A percentile compares a stretch with the other conserved stretches of the same genome.
Conservation (phyloP, 2,329 filamentous ascomycete genomes). For the Nigrospora osmanthi region DNA sequence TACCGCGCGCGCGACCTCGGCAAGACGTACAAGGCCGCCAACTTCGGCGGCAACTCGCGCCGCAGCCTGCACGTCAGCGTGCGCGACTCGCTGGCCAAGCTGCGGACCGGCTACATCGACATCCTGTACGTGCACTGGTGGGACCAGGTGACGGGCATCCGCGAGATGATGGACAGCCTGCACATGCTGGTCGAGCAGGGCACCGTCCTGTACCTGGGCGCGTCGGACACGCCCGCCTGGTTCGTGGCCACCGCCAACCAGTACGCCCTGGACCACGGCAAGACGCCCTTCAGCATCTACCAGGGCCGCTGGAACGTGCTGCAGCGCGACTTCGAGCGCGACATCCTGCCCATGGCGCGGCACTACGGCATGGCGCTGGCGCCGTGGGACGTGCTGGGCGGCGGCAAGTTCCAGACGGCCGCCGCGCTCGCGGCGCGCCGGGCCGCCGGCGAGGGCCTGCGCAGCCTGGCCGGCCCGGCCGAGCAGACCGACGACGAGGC, state of each 20-base stretch:
- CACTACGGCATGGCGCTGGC: slow-evolving; percentile 40
- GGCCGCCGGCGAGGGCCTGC: slow-evolving; percentile 29
- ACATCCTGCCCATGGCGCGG: slow-evolving; percentile 33
- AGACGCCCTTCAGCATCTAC: slow-evolving; percentile 29
- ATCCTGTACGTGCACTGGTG: slow-evolving; percentile 37
- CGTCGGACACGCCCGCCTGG: slow-evolving; percentile 32
- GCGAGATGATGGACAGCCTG: slow-evolving; percentile 33
- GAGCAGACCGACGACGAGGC: slow-evolving; percentile 37
- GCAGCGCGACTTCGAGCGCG: slow-evolving; percentile 28
- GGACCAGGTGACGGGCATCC: slow-evolving; percentile 31
- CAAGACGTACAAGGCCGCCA: slow-evolving; percentile 28
- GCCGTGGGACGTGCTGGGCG: slow-evolving; percentile 51
- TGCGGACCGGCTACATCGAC: slow-evolving; percentile 51
- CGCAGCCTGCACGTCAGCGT: slow-evolving; percentile 50
- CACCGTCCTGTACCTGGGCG: slow-evolving; percentile 32
- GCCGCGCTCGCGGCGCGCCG: slow-evolving; percentile 22
- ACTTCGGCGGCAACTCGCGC: slow-evolving; percentile 47
- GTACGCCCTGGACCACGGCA: slow-evolving; percentile 25
- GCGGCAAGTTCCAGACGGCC: slow-evolving; percentile 34
- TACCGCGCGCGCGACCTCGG: slow-evolving; percentile 30
- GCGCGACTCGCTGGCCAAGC: slow-evolving; percentile 45
- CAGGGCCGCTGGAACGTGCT: slow-evolving; percentile 29
- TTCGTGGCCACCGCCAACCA: slow-evolving; percentile 28
- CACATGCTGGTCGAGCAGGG: slow-evolving; percentile 31
- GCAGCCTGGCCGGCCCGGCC: slow-evolving; percentile 14